Percentiles rank a stretch among this genome's conserved stretches.
Evolutionary conservation across 352 stramenopile species (phyloP).

Genomic region (Aphanomyces stellatus): DNA sequence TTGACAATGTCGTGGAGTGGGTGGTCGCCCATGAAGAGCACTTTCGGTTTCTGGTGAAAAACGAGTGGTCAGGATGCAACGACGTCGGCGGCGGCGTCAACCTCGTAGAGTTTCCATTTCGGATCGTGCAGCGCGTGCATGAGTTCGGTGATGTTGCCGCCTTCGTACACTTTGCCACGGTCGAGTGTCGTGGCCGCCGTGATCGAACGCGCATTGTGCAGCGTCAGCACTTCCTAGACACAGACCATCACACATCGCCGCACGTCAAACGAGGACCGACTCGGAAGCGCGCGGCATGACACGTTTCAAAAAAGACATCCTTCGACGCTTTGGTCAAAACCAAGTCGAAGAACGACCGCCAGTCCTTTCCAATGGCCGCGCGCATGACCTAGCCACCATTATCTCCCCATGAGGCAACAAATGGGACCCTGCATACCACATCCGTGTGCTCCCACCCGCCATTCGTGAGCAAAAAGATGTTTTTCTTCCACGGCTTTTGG

Average conservation of each 20-base stretch:
- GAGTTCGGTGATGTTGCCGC: constrained; percentile 34
- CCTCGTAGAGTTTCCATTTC: constrained; percentile 8
- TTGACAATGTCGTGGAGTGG: constrained; percentile 37
- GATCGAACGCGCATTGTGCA: constrained; percentile 22
- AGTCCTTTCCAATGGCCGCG: constrained; percentile 38
- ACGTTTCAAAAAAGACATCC: constrained; percentile 45
- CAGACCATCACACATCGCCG: background rate
- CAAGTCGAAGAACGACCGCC: constrained; percentile 37
- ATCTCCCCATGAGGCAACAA: background rate
- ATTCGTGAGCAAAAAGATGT: constrained; percentile 46
- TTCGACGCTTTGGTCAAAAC: constrained; percentile 43
- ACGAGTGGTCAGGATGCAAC: too few relatives aligned
- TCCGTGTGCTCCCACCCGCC: constrained; percentile 46
- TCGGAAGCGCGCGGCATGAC: constrained; percentile 38
- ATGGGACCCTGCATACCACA: constrained; percentile 1
- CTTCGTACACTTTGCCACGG: constrained; percentile 33
- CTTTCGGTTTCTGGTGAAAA: constrained; percentile 1
- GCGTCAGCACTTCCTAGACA: constrained; percentile 25
- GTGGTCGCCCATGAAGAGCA: constrained; percentile 53
- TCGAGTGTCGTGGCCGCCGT: constrained; percentile 25
- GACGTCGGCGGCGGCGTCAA: too few relatives aligned
- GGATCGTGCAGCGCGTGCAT: constrained; percentile 15
- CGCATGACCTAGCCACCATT: constrained; percentile 29
- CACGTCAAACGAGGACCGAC: constrained; percentile 16
- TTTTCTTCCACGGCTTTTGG: constrained; percentile 26